Evolutionary conservation across 495 filamentous ascomycete genomes (phyloP), one percentile per base, ranked within the genome.

Genomic region (Hypomontagnella monticulosa): DNA sequence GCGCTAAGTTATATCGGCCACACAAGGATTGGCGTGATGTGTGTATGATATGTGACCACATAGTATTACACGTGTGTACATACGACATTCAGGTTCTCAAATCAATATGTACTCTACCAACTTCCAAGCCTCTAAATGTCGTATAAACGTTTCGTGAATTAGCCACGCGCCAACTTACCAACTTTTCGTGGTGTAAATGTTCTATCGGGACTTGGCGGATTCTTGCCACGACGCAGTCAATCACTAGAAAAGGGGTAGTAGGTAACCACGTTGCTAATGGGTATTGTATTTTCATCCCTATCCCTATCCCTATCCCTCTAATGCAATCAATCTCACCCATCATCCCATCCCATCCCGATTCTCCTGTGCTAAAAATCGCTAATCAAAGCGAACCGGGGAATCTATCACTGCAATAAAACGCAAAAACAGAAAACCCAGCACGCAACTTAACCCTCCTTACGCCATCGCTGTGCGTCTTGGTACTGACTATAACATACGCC

Each of bases 401-500:
- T 67, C 58, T 58, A 54, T 67, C 58, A 54, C 37, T 14, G n/a
- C 20, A 51, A 38, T 37, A 5, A 43, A 46, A 44, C 38, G 14
- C 19, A 34, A 20, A n/a, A 52, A 42, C 8, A 15, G 32, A 33
- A 18, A 60, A 18, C 10, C 14, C 5, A 55, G 51, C 12, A 41
- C 32, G 16, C 34, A 53, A n/a, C n/a, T n/a, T 16, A 32, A 33
- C 49, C 47, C 52, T 9, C 38, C 19, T 14, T 68, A 63, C 65
- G 58, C 65, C 65, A 43, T 43, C 54, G 65, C 59, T 63, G 59
- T 68, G 65, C 55, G 40, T 23, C n/a, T 51, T 58, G 52, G 43
- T 18, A 27, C 16, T 10, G 50, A 27, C 16, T 10, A 59, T 46
- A 58, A 49, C 3, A 57, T 42, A 53, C 14, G 12, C 32, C 14